Conservation (phyloP, 2,329 filamentous ascomycete species). For the Zymoseptoria brevis region DNA sequence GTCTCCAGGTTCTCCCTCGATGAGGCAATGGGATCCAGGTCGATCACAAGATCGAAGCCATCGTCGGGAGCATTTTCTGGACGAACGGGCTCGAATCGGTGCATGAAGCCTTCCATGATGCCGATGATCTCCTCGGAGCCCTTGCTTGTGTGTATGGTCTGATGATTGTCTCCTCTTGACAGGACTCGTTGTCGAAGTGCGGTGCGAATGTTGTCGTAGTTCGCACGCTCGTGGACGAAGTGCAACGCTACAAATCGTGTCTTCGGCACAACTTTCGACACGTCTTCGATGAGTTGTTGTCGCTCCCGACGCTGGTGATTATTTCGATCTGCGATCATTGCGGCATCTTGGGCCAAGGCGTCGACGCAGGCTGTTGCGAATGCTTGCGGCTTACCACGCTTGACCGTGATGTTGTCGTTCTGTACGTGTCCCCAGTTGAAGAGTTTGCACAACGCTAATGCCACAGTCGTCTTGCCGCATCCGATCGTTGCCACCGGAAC, state of each 20-base stretch:
- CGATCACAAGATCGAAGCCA: slow-evolving; percentile 74
- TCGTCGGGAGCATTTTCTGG: slow-evolving; percentile 62
- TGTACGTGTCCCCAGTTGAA: slow-evolving; percentile 92
- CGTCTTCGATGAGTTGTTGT: slow-evolving; percentile 75
- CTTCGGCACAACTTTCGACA: slow-evolving; percentile 52
- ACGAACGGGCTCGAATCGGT: slow-evolving; percentile 73
- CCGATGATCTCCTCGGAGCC: slow-evolving; percentile 65
- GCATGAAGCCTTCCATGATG: slow-evolving; percentile 93
- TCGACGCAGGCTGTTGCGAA: slow-evolving; percentile 67
- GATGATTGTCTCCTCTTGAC: slow-evolving; percentile 86
- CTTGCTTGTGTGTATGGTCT: slow-evolving; percentile 85
- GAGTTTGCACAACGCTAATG: slow-evolving; percentile 68
- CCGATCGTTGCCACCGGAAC: slow-evolving; percentile 88
- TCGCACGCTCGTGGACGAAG: slow-evolving; percentile 65
- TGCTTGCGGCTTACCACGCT: slow-evolving; percentile 62
- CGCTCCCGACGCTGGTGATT: slow-evolving; percentile 86
- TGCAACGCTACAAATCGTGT: slow-evolving; percentile 77
- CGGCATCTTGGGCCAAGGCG: slow-evolving; percentile 55
- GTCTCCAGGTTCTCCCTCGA: slow-evolving; percentile 82
- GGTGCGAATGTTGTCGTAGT: slow-evolving; percentile 63
- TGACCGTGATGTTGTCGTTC: slow-evolving; percentile 88
- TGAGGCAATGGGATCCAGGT: slow-evolving; percentile 68
- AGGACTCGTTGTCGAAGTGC: slow-evolving; percentile 74
- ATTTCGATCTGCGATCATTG: slow-evolving; percentile 86
- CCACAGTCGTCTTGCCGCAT: slow-evolving; percentile 93